Conservation (phyloP, 164 flowering plant genomes). For the Magnolia kwangsiensis region DNA sequence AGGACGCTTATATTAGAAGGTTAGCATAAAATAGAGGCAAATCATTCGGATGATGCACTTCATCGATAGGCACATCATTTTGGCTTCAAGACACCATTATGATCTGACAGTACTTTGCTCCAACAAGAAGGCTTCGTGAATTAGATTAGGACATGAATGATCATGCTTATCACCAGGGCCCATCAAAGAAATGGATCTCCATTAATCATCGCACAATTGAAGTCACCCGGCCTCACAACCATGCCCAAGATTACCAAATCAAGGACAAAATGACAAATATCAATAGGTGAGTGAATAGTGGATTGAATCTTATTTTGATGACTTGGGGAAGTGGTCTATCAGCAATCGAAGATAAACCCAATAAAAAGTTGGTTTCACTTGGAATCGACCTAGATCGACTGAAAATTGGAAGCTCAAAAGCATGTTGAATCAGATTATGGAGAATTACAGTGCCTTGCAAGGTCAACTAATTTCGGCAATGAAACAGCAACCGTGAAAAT, state of each 20-base stretch:
- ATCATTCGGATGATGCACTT: no score
- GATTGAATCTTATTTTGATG: slow-evolving; percentile 24
- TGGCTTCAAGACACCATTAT: slow-evolving; percentile 1
- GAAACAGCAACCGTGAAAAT: slow-evolving; percentile 20
- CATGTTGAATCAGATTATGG: slow-evolving; percentile 35
- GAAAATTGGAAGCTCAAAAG: slow-evolving; percentile 31
- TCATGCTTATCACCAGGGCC: not conserved
- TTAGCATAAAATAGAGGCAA: no score
- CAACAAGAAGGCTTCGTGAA: slow-evolving; percentile 7
- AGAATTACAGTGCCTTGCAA: slow-evolving; percentile 26
- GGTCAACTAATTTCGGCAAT: slow-evolving; percentile 26
- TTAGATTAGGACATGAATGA: not conserved
- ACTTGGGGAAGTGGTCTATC: slow-evolving; percentile 13
- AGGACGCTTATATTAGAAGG: no score
- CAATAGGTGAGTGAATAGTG: no score
- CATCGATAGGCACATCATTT: no score
- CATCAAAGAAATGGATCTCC: slow-evolving; percentile 29
- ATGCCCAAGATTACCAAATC: not conserved
- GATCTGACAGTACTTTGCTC: slow-evolving; percentile 20
- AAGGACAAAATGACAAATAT: not conserved
- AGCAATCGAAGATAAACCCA: slow-evolving; percentile 13
- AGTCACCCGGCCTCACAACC: not conserved
- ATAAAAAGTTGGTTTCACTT: slow-evolving; percentile 19
- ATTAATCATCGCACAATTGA: not conserved
- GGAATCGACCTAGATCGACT: slow-evolving; percentile 24